Evolutionary conservation across 2,329 filamentous ascomycete species (phyloP).

Genomic region (Pseudogymnoascus sp.): DNA sequence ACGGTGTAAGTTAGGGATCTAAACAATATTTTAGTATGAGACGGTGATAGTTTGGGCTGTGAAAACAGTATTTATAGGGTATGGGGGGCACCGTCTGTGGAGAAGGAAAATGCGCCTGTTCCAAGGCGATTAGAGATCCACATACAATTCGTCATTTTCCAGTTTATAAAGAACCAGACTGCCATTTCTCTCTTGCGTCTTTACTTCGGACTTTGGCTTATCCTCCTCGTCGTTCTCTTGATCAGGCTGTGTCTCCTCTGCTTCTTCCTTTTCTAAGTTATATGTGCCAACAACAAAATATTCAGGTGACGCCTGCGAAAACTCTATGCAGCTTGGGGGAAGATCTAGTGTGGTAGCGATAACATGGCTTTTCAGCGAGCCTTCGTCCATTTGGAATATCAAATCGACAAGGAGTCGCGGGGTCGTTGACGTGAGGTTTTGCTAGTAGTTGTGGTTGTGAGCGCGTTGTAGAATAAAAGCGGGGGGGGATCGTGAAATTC

Average conservation of each 20-base stretch:
- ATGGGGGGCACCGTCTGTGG: not conserved
- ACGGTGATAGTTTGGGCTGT: not conserved
- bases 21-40: slow-evolving; percentile 3
- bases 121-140: slow-evolving; percentile 11
- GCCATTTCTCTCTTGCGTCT: slow-evolving; percentile 60
- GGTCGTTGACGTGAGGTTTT: not conserved
- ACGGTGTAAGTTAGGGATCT: slow-evolving; percentile 54
- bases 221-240: slow-evolving; percentile 7
- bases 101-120: not conserved
- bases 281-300: slow-evolving; percentile 82
- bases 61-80: not conserved
- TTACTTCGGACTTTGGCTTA: slow-evolving; percentile 19
- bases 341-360: slow-evolving; percentile 48
- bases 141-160: slow-evolving; percentile 49
- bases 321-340: slow-evolving; percentile 72
- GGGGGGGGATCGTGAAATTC: not conserved
- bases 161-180: slow-evolving; percentile 63
- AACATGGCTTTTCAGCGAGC: not conserved
- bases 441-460: not conserved
- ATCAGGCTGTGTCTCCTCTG: slow-evolving; percentile 10
- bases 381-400: slow-evolving; percentile 9
- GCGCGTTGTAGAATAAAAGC: not conserved
- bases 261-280: slow-evolving; percentile 51
- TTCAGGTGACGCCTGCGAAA: slow-evolving; percentile 53
- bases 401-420: not conserved